These are phyloP conservation scores for Backusella parvicylindrica DNA, from an alignment of 192 early-diverging fungal genomes.

Conservation along the genomic window DNA sequence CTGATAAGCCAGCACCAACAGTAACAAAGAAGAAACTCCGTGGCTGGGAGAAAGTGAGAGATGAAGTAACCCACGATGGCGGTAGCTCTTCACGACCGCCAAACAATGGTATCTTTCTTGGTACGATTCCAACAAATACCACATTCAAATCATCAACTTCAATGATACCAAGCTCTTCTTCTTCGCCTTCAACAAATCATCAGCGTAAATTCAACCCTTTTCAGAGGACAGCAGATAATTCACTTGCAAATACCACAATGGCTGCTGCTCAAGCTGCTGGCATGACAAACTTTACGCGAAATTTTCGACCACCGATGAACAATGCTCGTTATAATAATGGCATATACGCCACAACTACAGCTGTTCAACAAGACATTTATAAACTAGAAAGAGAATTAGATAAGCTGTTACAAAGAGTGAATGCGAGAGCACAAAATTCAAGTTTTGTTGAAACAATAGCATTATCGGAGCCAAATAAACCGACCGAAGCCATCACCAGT, in stretches of 20 bases:
- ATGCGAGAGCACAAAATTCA: constrained; percentile 1
- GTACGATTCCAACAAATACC: neutral
- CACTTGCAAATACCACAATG: neutral
- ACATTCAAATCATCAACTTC: no score
- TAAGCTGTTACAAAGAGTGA: constrained; percentile 17
- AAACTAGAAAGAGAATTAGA: constrained; percentile 21
- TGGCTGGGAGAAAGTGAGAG: constrained; percentile 15
- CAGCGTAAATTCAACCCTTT: neutral
- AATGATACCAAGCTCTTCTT: neutral
- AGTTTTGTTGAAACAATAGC: constrained; percentile 2
- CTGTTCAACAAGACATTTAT: constrained; percentile 32
- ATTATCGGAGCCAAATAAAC: neutral
- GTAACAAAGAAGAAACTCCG: neutral
- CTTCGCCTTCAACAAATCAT: neutral
- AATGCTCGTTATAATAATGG: neutral
- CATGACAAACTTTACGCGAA: constrained; percentile 3
- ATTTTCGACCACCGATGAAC: neutral
- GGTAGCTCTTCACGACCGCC: neutral
- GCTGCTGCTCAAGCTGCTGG: constrained; percentile 18
- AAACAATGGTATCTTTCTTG: neutral
- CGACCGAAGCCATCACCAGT: neutral
- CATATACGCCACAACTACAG: constrained; percentile 30
- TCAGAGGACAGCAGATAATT: neutral
- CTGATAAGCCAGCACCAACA: neutral
- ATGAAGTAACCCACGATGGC: neutral